Evolutionary conservation across 495 filamentous ascomycete species (phyloP).

Genomic region (Penicillium simplicissimum): DNA sequence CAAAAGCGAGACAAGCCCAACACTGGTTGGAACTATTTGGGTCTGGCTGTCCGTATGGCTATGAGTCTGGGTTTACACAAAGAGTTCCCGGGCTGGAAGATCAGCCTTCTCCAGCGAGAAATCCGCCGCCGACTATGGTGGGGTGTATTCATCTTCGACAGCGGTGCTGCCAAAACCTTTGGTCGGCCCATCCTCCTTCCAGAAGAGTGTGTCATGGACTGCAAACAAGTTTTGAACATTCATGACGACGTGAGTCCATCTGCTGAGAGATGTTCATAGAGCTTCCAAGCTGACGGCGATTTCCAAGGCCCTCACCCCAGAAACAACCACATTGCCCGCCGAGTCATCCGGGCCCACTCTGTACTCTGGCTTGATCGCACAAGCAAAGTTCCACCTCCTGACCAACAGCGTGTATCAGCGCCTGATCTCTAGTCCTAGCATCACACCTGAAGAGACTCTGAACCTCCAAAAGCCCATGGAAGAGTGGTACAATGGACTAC

Average conservation of each 20-base stretch:
- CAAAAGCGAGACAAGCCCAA: constrained; percentile 60
- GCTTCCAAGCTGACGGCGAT: not conserved
- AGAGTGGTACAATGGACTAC: constrained; percentile 48
- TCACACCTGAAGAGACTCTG: constrained; percentile 49
- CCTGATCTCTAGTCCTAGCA: constrained; percentile 51
- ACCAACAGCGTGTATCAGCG: constrained; percentile 54
- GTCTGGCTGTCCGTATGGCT: constrained; percentile 52
- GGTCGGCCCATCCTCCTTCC: constrained; percentile 51
- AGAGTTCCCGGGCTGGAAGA: constrained; percentile 56
- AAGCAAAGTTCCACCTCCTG: constrained; percentile 50
- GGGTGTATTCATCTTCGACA: constrained; percentile 52
- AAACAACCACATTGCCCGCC: constrained; percentile 42
- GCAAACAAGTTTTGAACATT: constrained; percentile 50
- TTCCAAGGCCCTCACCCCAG: constrained; percentile 39
- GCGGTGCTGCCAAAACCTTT: constrained; percentile 50
- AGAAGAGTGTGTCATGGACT: constrained; percentile 49
- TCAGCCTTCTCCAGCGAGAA: constrained; percentile 50
- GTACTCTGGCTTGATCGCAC: constrained; percentile 51
- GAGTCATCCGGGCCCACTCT: constrained; percentile 48
- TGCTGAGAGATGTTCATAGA: not conserved
- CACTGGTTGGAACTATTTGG: constrained; percentile 56
- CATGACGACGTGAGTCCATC: constrained; percentile 40
- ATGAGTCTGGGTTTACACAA: constrained; percentile 58
- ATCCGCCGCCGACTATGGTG: constrained; percentile 49
- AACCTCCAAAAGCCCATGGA: constrained; percentile 48